Conservation (phyloP, 495 filamentous ascomycete genomes). For the Aspergillus incahuasiensis region DNA sequence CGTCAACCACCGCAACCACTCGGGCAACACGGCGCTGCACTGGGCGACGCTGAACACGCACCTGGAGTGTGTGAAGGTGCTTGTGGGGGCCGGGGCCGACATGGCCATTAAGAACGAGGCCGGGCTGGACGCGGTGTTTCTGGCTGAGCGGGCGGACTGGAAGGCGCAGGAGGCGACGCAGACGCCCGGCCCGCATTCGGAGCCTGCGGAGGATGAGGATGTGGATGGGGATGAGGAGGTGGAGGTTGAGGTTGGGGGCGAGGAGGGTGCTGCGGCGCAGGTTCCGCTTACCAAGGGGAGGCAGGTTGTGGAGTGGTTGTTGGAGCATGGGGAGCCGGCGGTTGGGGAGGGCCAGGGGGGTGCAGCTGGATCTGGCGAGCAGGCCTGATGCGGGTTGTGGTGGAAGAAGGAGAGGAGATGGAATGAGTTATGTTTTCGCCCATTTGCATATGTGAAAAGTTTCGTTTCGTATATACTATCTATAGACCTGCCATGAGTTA, state of each 20-base stretch:
- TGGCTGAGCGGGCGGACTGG: slow-evolving; percentile 66
- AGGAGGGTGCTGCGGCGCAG: slow-evolving; percentile 13
- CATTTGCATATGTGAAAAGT: slow-evolving; percentile 6
- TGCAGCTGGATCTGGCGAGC: slow-evolving; percentile 14
- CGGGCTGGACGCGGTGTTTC: slow-evolving; percentile 79
- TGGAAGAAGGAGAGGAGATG: slow-evolving; percentile 16
- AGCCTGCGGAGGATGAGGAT: too few species aligned
- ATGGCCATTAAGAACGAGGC: slow-evolving; percentile 69
- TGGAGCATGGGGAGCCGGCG: slow-evolving; percentile 34
- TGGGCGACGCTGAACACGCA: slow-evolving; percentile 91
- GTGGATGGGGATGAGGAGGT: slow-evolving; percentile 25
- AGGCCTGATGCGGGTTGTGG: neutral
- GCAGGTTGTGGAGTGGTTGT: slow-evolving; percentile 46
- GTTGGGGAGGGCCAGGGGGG: slow-evolving; percentile 30
- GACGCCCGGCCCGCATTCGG: neutral
- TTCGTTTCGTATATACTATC: slow-evolving; percentile 10
- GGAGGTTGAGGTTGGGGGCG: slow-evolving; percentile 21
- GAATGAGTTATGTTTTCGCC: slow-evolving; percentile 13
- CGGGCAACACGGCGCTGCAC: slow-evolving; percentile 85
- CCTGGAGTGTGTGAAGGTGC: slow-evolving; percentile 67
- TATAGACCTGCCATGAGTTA: slow-evolving; percentile 7
- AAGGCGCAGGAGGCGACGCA: slow-evolving; percentile 11
- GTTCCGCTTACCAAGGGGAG: slow-evolving; percentile 32
- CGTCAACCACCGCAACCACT: slow-evolving; percentile 65
- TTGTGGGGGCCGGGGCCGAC: slow-evolving; percentile 70